phyloP scores from a whole-genome alignment of 352 stramenopile genomes.

The Plasmopara viticola region DNA sequence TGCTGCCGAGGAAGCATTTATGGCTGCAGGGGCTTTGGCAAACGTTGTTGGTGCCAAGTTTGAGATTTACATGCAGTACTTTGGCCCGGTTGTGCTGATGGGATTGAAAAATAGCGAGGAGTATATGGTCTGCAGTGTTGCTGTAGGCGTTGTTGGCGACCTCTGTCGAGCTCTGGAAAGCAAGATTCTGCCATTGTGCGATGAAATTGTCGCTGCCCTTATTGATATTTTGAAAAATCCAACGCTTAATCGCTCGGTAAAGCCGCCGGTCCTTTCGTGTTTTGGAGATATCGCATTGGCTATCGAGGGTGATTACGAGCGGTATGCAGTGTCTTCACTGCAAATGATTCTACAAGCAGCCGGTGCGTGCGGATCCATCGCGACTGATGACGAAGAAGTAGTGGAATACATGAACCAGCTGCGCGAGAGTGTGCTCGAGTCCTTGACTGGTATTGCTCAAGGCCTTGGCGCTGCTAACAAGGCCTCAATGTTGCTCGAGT shows the following conservation, averaged over 20 bases:
- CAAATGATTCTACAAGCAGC: conserved; percentile 86
- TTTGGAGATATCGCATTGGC: conserved; percentile 97
- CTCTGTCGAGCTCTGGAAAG: conserved; percentile 90
- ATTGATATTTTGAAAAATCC: conserved; percentile 95
- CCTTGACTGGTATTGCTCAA: conserved; percentile 95
- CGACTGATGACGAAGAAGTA: conserved; percentile 95
- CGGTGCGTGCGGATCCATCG: conserved; percentile 75
- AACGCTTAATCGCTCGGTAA: conserved; percentile 90
- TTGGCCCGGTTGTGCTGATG: conserved; percentile 89
- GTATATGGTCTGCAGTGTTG: conserved; percentile 94
- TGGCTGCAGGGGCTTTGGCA: conserved; percentile 90
- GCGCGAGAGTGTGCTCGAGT: conserved; percentile 93
- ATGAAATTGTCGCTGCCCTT: conserved; percentile 91
- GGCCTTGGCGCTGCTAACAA: conserved; percentile 89
- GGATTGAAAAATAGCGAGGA: conserved; percentile 94
- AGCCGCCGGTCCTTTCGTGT: conserved; percentile 93
- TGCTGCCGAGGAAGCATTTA: conserved; percentile 95
- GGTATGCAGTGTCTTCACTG: conserved; percentile 75
- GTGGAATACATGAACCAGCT: conserved; percentile 97
- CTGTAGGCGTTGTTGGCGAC: conserved; percentile 93
- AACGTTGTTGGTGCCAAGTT: conserved; percentile 91
- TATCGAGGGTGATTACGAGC: conserved; percentile 89
- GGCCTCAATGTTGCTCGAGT: conserved; percentile 76
- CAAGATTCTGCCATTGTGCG: conserved; percentile 89
- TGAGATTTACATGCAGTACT: conserved; percentile 93